Base-by-base conservation (phyloP, 2,329 filamentous ascomycete genomes). In the Didymella keratinophila region DNA sequence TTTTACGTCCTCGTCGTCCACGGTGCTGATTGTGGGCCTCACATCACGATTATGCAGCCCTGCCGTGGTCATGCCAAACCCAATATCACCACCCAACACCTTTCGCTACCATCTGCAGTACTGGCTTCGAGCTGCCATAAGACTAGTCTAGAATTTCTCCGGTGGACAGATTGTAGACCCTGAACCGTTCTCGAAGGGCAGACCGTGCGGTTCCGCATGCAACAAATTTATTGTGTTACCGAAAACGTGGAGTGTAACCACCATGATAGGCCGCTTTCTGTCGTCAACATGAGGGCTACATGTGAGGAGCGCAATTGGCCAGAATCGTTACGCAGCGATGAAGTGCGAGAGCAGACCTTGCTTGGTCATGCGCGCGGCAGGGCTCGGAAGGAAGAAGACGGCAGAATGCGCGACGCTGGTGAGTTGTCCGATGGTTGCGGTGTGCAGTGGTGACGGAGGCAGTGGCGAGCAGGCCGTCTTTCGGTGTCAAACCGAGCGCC, bases 121-220 rank as follows among this genome's bases (percentile, higher is more conserved):
- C 14, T 44, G 5, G 21, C 14, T 43, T 43, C 41, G 12, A 23
- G 5, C 36, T 44, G n/a, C 25, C 30, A 14, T 28, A 16, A 36
- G 43, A 37, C 18, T 41, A 45, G 39, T 23, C 56, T 18, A 52
- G 49, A n/a, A 45, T 56, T 28, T 8, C 4, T 7, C 10, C 11
- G 11, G 10, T 12, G 10, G 11, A 30, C 12, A 36, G 14, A 7
- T 0, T 8, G 2, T 36, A 18, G 18, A 46, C n/a, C 44, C 39
- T 27, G 23, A 11, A 20, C 23, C 41, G 45, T 46, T 58, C 46
- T 50, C 56, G 50, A 51, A 18, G 16, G 44, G 21, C 23, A 20
- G 14, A 20, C 56, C 56, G 56, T 50, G 32, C 20, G 56, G 56
- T 58, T 58, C 56, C 56, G 56, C 46, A 45, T 58, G 56, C 50